Percentiles rank a stretch among this genome's conserved stretches.
Conservation (phyloP, 768 basidiomycete genomes). For the Punctularia strigosozonata region DNA sequence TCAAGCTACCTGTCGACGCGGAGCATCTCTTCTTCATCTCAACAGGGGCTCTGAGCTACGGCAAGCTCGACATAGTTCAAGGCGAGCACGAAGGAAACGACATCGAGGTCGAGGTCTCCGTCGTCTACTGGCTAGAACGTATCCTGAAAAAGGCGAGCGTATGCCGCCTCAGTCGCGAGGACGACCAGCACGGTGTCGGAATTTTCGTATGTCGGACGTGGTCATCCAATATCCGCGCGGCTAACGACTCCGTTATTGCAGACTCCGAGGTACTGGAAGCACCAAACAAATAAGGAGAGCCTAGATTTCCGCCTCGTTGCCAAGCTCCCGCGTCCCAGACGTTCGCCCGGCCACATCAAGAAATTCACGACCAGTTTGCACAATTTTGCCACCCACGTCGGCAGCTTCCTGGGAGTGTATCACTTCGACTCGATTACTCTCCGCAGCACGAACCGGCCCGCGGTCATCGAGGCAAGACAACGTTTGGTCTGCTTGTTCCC, state of each 20-base stretch:
- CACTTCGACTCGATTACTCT: slow-evolving; percentile 26
- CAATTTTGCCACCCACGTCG: slow-evolving; percentile 26
- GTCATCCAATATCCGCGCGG: not conserved
- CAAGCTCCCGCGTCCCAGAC: slow-evolving; percentile 19
- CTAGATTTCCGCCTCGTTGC: slow-evolving; percentile 25
- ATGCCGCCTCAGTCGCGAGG: slow-evolving; percentile 10
- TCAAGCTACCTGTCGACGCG: slow-evolving; percentile 2
- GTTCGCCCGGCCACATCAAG: slow-evolving; percentile 21
- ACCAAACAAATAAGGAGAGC: slow-evolving; percentile 3
- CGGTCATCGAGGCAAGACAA: slow-evolving; percentile 22
- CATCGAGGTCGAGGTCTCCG: slow-evolving; percentile 11
- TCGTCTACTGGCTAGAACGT: slow-evolving; percentile 6
- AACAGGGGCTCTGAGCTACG: slow-evolving; percentile 4
- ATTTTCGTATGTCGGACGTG: slow-evolving; percentile 14
- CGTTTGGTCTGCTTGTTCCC: not conserved
- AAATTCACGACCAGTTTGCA: slow-evolving; percentile 30
- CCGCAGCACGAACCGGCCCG: slow-evolving; percentile 20
- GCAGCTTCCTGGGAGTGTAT: slow-evolving; percentile 20
- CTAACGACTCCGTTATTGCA: slow-evolving; percentile 7
- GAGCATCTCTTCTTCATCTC: slow-evolving; percentile 4
- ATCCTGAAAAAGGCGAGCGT: slow-evolving; percentile 9
- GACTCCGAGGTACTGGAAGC: slow-evolving; percentile 18
- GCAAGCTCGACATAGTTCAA: slow-evolving; percentile 8
- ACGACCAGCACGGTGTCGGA: slow-evolving; percentile 14
- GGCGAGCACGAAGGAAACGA: slow-evolving; percentile 4